These are phyloP conservation scores for Astrocystis sublimbata DNA, from an alignment of 495 filamentous ascomycete genomes.

Conservation along the genomic window DNA sequence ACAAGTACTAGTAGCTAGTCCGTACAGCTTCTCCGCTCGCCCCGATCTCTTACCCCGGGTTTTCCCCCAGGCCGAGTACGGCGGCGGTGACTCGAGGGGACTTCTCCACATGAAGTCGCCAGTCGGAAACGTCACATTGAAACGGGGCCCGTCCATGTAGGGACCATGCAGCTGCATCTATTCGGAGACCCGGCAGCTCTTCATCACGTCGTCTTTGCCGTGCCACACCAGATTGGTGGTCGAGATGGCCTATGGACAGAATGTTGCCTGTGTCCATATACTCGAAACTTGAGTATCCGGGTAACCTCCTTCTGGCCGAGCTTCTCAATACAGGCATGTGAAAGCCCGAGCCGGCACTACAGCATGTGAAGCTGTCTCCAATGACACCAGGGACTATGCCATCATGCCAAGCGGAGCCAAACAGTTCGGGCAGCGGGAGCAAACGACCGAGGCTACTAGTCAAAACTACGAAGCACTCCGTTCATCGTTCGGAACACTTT, in stretches of 20 bases:
- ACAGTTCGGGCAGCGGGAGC: not conserved
- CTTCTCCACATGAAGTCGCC: not conserved
- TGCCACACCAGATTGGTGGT: not conserved
- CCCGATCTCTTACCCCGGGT: not conserved
- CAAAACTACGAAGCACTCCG: not conserved
- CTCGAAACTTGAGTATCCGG: not conserved
- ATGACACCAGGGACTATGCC: not conserved
- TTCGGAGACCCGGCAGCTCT: not conserved
- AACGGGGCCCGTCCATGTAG: not conserved
- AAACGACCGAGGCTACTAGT: not conserved
- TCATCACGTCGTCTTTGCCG: not conserved
- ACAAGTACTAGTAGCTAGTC: not conserved
- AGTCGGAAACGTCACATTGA: not conserved
- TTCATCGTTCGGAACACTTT: no score
- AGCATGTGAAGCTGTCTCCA: not conserved
- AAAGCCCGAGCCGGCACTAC: not conserved
- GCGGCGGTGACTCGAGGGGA: not conserved
- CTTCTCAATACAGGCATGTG: not conserved
- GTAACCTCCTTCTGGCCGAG: not conserved
- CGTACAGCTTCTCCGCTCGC: not conserved
- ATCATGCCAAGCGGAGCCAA: not conserved
- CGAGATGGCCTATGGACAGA: not conserved
- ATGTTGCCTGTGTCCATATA: not conserved
- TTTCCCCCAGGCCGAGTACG: conserved; percentile 7
- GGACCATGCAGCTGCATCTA: conserved; percentile 5